Percentiles rank a stretch among this genome's conserved stretches.
These are phyloP conservation scores for Liriodendron chinense DNA, from an alignment of 164 flowering plant genomes.

Conservation along the genomic window DNA sequence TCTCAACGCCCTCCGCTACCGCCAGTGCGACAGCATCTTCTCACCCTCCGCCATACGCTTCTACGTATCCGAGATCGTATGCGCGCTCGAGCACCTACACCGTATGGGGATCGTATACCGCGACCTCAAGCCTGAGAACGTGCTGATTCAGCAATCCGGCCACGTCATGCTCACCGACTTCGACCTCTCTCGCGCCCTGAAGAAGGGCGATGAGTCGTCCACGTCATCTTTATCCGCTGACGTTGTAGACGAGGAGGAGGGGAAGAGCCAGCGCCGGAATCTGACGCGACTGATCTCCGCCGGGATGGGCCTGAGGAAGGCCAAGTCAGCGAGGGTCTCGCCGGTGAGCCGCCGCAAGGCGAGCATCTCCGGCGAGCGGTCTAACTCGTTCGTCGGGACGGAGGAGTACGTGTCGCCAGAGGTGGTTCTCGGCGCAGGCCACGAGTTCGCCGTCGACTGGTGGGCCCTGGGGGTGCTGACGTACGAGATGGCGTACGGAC, in stretches of 20 bases:
- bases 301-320: constrained; percentile 34
- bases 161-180: constrained; percentile 78
- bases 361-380: constrained; percentile 28
- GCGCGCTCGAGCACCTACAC: constrained; percentile 70
- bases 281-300: constrained; percentile 43
- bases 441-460: constrained; percentile 94
- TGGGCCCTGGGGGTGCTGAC: constrained; percentile 84
- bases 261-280: constrained; percentile 20
- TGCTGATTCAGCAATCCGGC: constrained; percentile 63
- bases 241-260: background rate
- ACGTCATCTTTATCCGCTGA: constrained; percentile 3
- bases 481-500: constrained; percentile 89
- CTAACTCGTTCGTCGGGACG: constrained; percentile 59
- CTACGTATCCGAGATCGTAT: constrained; percentile 72
- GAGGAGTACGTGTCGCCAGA: constrained; percentile 95
- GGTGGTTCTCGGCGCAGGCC: constrained; percentile 81
- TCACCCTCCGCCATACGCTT: constrained; percentile 60
- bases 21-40: constrained; percentile 59
- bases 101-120: constrained; percentile 64
- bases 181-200: constrained; percentile 51
- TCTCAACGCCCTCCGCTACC: constrained; percentile 79
- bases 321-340: constrained; percentile 73
- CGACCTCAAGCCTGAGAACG: constrained; percentile 82
- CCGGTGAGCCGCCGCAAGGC: constrained; percentile 50
- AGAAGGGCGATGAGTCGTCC: background rate